phyloP scores from a whole-genome alignment of 768 basidiomycete species.

The Phanerodontia chrysosporium region DNA sequence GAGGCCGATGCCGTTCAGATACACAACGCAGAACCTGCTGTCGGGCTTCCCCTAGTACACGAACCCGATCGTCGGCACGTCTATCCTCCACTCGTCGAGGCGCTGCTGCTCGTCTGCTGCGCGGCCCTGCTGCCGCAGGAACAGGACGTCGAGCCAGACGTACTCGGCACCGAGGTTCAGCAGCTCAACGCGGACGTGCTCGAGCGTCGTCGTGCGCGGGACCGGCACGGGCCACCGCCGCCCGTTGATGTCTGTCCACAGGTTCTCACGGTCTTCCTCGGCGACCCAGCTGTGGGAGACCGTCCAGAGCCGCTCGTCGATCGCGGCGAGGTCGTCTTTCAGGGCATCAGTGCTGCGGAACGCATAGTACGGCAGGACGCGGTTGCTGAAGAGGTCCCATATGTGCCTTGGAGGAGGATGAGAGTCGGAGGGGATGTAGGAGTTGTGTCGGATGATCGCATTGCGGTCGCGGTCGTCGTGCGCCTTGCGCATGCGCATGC shows the following conservation, averaged over 20 bases:
- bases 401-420: background rate
- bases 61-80: background rate
- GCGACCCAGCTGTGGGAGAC: background rate
- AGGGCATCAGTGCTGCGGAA: background rate
- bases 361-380: background rate
- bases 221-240: background rate
- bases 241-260: background rate
- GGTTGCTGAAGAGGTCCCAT: conserved; percentile 1
- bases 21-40: background rate
- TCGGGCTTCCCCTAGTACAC: background rate
- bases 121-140: background rate
- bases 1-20: background rate
- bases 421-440: no score
- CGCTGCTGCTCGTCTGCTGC: background rate
- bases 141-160: background rate
- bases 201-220: background rate
- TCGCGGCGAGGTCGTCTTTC: no score
- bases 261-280: background rate
- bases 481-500: no score
- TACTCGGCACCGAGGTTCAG: background rate
- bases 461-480: no score
- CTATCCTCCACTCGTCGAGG: background rate
- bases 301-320: background rate
- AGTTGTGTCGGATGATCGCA: no score
- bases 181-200: background rate